Base-by-base conservation (phyloP, 108 stramenopile species). In the Nitzschia inconspicua region DNA sequence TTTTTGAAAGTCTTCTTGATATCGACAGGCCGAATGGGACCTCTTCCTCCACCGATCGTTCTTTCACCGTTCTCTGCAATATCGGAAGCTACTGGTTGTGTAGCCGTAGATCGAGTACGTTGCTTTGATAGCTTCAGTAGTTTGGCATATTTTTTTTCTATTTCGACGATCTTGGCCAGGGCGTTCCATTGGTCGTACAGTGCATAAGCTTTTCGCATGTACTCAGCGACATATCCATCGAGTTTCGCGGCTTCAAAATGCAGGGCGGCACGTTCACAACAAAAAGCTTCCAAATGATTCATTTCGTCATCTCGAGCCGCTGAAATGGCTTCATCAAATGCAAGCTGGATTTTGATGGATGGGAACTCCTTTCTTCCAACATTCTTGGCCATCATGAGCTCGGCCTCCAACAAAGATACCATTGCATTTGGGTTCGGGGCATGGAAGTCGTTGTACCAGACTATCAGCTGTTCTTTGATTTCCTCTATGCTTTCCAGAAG, bases 371-470 rank as follows among this genome's bases (percentile, higher is more conserved):
- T 54, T 25, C 26, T 47, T 9, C 57, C 56, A 1, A 44, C 42
- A 18, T 60, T 44, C 41, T 69, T 60, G 0, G 50, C 19, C 18
- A 61, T 39, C 5, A 35, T 29, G 24, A 18, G 55, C 31, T 69
- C 68, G 3, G 68, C 68, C 20, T 69, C 59, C 30, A 69, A 18
- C n/a, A 69, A 47, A 4, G 59, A 44, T 6, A 46, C 47, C 68
- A 69, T 52, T 5, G 52, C 49, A 28, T 46, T 69, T 18, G n/a
- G n/a, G n/a, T n/a, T n/a, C n/a, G n/a, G n/a, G n/a, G n/a, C n/a
- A n/a, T n/a, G n/a, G n/a, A n/a, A n/a, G n/a, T n/a, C n/a, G n/a
- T n/a, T n/a, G n/a, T n/a, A n/a, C n/a, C n/a, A n/a, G n/a, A n/a
- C n/a, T 20, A 46, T 60, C 59, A 69, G 19, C 32, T 14, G 26